Base-by-base conservation (phyloP, 2,329 filamentous ascomycete species). In the Nothophaeocryptopus gaeumannii region DNA sequence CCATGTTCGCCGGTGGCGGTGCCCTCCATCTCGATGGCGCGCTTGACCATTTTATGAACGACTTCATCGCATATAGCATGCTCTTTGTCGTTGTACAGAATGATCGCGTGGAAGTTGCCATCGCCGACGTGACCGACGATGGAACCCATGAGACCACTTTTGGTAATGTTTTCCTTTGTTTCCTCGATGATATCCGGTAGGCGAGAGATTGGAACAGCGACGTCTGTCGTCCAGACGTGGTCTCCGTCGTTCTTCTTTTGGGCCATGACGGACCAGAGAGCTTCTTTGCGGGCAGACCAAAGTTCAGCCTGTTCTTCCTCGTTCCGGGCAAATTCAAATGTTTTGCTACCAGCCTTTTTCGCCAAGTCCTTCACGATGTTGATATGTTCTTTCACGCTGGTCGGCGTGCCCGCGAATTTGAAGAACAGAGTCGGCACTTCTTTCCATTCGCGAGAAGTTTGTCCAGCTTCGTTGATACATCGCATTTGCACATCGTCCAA, bases 401-500 rank as follows among this genome's bases (percentile, higher is more conserved):
- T 72, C 1, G 80, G 75, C 0, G 84, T 88, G 8, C 86, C 86
- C 0, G 82, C 77, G 61, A 89, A 89, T 70, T 88, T 89, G 72
- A 90, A 81, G 62, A 90, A 90, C 2, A 90, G 72, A 0, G 86
- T 89, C 0, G 86, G 84, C 0, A 73, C 72, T 63, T 88, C 85
- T 50, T 80, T 79, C 86, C 86, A 90, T 33, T 72, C 73, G 16
- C 83, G 81, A 32, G 77, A 77, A 0, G 82, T 83, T 65, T 75
- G 78, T 20, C 85, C 84, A 1, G 83, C 81, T 26, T 79, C 74
- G 71, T 88, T 88, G 59, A 88, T 81, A 37, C 85, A 81, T 43
- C 74, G 70, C 85, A 96, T 96, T 74, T 95, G 90, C 50, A 90
- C 85, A 66, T 95, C 90, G 71, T 96, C 91, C 26, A 96, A 76